A percentile compares a stretch with the other conserved stretches of the same genome.
These are phyloP conservation scores for Cystobasidiopsis lactophilus DNA, from an alignment of 768 basidiomycete genomes.

Conservation along the genomic window DNA sequence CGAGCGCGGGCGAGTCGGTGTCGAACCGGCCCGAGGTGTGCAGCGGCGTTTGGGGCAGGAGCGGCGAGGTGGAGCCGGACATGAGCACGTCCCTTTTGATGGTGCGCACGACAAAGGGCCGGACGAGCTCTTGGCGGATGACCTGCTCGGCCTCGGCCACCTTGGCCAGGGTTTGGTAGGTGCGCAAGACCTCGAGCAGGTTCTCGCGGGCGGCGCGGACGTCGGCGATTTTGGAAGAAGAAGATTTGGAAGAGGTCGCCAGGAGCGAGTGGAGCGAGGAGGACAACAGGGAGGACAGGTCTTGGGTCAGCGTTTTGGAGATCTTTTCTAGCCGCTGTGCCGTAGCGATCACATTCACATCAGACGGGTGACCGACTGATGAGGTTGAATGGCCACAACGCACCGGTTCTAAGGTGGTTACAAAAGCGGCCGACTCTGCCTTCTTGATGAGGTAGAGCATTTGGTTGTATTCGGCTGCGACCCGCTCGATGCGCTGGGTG, in stretches of 20 bases:
- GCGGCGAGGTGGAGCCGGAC: not conserved
- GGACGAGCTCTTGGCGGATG: constrained; percentile 45
- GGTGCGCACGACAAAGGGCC: constrained; percentile 45
- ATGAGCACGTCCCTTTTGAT: constrained; percentile 14
- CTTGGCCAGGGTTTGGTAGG: constrained; percentile 51
- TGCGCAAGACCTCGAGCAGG: constrained; percentile 51
- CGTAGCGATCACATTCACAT: not conserved
- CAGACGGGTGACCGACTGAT: too few relatives aligned
- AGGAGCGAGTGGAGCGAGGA: constrained; percentile 35
- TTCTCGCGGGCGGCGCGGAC: constrained; percentile 34
- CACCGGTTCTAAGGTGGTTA: constrained; percentile 70
- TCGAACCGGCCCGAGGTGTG: not conserved
- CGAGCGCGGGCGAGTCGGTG: not conserved
- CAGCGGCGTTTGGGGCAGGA: not conserved
- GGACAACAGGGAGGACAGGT: constrained; percentile 63
- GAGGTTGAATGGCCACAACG: constrained; percentile 12
- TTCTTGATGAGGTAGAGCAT: constrained; percentile 72
- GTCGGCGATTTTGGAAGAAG: not conserved
- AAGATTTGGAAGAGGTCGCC: constrained; percentile 1
- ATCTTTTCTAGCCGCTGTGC: constrained; percentile 59
- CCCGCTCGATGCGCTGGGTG: constrained; percentile 45
- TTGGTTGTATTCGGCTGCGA: constrained; percentile 78
- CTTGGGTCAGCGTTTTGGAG: constrained; percentile 58
- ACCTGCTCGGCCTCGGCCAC: constrained; percentile 81
- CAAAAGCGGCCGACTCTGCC: constrained; percentile 61